Conservation (phyloP, 106 monocot species). For the Acorus gramineus region DNA sequence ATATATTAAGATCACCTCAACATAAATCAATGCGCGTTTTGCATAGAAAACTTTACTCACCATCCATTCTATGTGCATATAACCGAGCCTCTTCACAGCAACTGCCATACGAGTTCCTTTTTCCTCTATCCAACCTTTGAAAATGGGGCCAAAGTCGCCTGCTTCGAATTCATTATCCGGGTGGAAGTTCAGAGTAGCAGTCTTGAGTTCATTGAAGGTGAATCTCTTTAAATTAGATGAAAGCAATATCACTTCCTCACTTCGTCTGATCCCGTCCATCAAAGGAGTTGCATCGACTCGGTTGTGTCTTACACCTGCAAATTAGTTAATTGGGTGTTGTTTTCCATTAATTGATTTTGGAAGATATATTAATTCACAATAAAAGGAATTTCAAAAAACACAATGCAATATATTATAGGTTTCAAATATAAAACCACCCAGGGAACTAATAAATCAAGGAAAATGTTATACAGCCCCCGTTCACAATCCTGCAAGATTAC, state of each 20-base stretch:
- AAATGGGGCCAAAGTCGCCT: conserved; percentile 80
- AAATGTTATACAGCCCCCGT: no score
- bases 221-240: conserved; percentile 46
- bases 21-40: neutral
- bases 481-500: no score
- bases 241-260: conserved; percentile 59
- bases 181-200: conserved; percentile 65
- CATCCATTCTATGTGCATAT: conserved; percentile 79
- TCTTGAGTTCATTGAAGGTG: conserved; percentile 44
- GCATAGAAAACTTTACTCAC: conserved; percentile 16
- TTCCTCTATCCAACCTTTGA: conserved; percentile 79
- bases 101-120: conserved; percentile 56
- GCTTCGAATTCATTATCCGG: conserved; percentile 69
- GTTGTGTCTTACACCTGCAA: no score
- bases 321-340: no score
- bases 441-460: no score
- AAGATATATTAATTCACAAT: no score
- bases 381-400: no score
- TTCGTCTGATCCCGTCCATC: conserved; percentile 15
- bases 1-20: neutral
- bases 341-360: no score
- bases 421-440: no score
- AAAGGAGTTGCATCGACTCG: no score
- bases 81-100: conserved; percentile 69
- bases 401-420: no score